Conservation (phyloP, 768 basidiomycete species). For the Amylocystis lapponica region DNA sequence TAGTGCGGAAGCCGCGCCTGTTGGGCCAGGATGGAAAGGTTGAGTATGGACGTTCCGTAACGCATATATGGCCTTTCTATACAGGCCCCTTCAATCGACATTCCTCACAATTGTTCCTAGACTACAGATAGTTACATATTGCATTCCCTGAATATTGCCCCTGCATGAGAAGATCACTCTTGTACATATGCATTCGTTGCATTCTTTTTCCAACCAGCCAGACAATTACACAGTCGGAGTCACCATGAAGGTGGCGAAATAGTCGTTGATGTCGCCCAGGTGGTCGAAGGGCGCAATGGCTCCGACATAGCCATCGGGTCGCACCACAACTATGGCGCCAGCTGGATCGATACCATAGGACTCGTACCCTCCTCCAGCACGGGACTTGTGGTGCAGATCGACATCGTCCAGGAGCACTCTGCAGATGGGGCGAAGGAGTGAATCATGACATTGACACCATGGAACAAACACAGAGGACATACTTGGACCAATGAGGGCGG, state of each 20-base stretch:
- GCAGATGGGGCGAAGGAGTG: neutral
- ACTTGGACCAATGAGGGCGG: constrained; percentile 59
- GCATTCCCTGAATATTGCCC: neutral
- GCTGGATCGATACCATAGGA: constrained; percentile 44
- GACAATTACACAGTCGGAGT: neutral
- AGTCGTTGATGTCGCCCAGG: constrained; percentile 32
- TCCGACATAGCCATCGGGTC: constrained; percentile 66
- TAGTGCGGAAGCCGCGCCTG: constrained; percentile 55
- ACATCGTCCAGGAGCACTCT: constrained; percentile 60
- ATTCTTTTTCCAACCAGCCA: neutral
- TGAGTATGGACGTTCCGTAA: no score
- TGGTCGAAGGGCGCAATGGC: constrained; percentile 45
- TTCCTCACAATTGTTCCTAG: neutral
- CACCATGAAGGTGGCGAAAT: constrained; percentile 44
- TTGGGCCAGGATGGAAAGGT: constrained; percentile 44
- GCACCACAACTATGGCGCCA: constrained; percentile 50
- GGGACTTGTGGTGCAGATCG: constrained; percentile 35
- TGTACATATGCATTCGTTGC: neutral
- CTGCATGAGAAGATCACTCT: neutral
- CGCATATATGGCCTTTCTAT: no score
- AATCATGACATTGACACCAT: neutral
- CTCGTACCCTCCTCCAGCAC: constrained; percentile 51
- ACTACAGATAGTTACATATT: neutral
- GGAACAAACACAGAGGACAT: constrained; percentile 7
- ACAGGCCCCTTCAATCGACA: neutral